Evolutionary conservation across 176 grass and related monocot genomes (phyloP).

Genomic region (Phoenix roebelenii): DNA sequence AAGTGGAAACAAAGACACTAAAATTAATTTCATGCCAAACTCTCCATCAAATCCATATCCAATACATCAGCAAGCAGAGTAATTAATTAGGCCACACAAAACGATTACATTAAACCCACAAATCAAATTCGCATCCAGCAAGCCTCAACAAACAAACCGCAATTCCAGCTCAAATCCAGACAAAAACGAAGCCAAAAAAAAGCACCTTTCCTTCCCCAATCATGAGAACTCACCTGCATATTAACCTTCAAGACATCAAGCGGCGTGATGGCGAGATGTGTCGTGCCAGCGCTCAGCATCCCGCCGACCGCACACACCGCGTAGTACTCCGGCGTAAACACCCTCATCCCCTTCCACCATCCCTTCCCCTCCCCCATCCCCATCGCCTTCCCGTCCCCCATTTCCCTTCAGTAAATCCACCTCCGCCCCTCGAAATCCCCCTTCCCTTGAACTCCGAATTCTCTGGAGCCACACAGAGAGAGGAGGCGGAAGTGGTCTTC

Average conservation of each 20-base stretch:
- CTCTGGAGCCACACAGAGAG: neutral
- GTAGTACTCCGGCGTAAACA: conserved; percentile 92
- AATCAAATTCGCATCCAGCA: too few species aligned
- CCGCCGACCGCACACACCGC: conserved; percentile 76
- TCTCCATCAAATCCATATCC: too few species aligned
- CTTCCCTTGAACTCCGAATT: neutral
- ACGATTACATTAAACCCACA: too few species aligned
- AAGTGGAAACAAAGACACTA: too few species aligned
- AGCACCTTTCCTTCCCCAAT: too few species aligned
- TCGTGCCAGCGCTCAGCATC: conserved; percentile 80
- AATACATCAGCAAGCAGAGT: too few species aligned
- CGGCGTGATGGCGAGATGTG: conserved; percentile 88
- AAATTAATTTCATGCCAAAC: too few species aligned
- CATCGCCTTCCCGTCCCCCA: neutral
- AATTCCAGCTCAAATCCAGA: neutral
- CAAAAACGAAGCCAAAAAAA: neutral
- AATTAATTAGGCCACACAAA: too few species aligned
- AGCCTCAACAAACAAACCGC: neutral
- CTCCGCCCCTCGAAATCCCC: neutral
- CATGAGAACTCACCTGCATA: conserved; percentile 56
- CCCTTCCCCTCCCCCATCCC: conserved; percentile 15
- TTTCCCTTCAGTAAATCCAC: neutral
- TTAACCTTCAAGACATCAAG: conserved; percentile 96
- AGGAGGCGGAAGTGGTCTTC: neutral
- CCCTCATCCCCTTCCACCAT: conserved; percentile 27